Conservation (phyloP, 129 eudicot species). For the Heracleum sosnowskyi region DNA sequence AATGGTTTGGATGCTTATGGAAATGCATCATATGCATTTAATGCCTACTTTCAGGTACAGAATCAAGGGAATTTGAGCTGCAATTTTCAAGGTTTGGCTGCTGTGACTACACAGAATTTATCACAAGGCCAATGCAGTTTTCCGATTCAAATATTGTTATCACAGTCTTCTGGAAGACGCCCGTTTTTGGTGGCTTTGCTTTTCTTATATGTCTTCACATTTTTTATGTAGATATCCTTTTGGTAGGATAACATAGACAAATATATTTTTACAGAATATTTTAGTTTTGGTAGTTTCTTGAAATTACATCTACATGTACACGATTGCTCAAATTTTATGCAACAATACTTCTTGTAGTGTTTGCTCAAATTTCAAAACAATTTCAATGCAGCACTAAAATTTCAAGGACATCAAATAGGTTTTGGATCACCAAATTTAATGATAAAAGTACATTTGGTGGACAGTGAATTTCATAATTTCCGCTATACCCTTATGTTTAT, state of each 20-base stretch:
- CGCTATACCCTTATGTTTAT: too few species aligned
- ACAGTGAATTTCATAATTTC: too few species aligned
- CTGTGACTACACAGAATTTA: slow-evolving; percentile 35
- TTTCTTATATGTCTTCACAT: slow-evolving; percentile 11
- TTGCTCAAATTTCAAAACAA: too few species aligned
- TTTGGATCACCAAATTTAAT: too few species aligned
- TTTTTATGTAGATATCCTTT: slow-evolving; percentile 28
- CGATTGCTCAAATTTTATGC: not conserved
- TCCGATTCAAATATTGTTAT: slow-evolving; percentile 33
- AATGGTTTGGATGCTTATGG: slow-evolving; percentile 45
- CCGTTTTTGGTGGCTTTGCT: slow-evolving; percentile 14
- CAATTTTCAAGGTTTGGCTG: slow-evolving; percentile 46
- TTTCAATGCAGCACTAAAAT: too few species aligned
- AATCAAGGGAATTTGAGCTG: slow-evolving; percentile 43
- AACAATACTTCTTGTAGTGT: not conserved
- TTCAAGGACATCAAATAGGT: too few species aligned
- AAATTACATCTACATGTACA: not conserved
- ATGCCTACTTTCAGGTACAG: slow-evolving; percentile 44
- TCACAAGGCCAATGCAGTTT: slow-evolving; percentile 53
- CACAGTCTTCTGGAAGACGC: slow-evolving; percentile 14
- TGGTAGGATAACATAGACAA: slow-evolving; percentile 17
- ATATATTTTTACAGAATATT: not conserved
- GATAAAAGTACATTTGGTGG: too few species aligned
- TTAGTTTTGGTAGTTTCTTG: not conserved
- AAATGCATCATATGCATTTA: slow-evolving; percentile 61